These are phyloP conservation scores for Zalaria sp. DNA, from an alignment of 2,329 filamentous ascomycete genomes.

Conservation along the genomic window DNA sequence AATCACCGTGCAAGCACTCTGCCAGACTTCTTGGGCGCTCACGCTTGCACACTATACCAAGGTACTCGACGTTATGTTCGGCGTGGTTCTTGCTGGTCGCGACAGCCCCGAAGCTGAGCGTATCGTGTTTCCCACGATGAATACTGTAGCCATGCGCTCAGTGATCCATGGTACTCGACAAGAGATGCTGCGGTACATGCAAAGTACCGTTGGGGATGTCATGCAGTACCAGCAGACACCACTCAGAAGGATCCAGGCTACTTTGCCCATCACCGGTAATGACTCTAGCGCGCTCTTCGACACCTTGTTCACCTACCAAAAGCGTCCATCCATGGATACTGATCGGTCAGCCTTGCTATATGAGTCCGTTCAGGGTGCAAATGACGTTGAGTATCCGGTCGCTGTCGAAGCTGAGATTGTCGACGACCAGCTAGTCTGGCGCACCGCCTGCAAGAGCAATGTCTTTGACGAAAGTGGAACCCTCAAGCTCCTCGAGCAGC, in stretches of 20 bases:
- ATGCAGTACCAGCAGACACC: conserved; percentile 65
- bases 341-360: conserved; percentile 30
- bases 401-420: conserved; percentile 66
- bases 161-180: conserved; percentile 54
- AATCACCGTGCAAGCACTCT: conserved; percentile 63
- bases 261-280: conserved; percentile 17
- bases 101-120: conserved; percentile 54
- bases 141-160: conserved; percentile 63
- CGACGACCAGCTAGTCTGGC: conserved; percentile 47
- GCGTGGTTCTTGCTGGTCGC: conserved; percentile 72
- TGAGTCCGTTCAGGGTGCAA: conserved; percentile 46
- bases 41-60: conserved; percentile 49
- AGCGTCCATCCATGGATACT: conserved; percentile 24
- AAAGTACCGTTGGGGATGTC: conserved; percentile 52
- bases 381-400: conserved; percentile 66
- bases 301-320: conserved; percentile 54
- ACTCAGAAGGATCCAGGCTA: conserved; percentile 49
- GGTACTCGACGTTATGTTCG: conserved; percentile 65
- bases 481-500: conserved; percentile 36
- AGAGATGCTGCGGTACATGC: conserved; percentile 58
- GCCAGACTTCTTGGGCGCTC: conserved; percentile 63
- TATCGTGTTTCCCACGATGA: conserved; percentile 81
- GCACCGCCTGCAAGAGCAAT: conserved; percentile 51
- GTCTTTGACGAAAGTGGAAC: conserved; percentile 36
- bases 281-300: conserved; percentile 38